These are phyloP conservation scores for Ascochyta rabiei DNA, from an alignment of 2,329 filamentous ascomycete species.

Conservation along the genomic window DNA sequence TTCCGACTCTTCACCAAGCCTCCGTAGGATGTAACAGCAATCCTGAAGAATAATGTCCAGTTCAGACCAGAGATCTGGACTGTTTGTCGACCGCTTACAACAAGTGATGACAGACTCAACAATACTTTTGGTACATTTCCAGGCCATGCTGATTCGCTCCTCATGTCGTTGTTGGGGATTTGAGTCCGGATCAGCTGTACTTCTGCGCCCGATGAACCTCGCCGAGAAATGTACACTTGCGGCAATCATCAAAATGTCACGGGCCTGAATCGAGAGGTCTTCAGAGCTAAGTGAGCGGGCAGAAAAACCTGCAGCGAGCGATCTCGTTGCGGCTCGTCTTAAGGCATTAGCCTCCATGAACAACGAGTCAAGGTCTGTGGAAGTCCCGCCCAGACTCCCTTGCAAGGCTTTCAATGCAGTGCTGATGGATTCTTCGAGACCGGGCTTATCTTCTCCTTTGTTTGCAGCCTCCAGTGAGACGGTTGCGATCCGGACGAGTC, in stretches of 20 bases:
- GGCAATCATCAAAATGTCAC: slow-evolving; percentile 33
- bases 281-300: slow-evolving; percentile 8
- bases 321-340: slow-evolving; percentile 38
- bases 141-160: slow-evolving; percentile 31
- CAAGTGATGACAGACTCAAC: slow-evolving; percentile 45
- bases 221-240: slow-evolving; percentile 41
- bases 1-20: slow-evolving; percentile 29
- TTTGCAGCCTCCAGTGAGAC: slow-evolving; percentile 38
- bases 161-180: slow-evolving; percentile 26
- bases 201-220: slow-evolving; percentile 37
- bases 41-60: slow-evolving; percentile 43
- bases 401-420: slow-evolving; percentile 35
- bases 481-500: slow-evolving; percentile 36
- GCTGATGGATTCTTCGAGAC: slow-evolving; percentile 25
- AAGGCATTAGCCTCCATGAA: slow-evolving; percentile 45
- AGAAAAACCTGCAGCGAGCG: slow-evolving; percentile 22
- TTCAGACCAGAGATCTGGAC: slow-evolving; percentile 36
- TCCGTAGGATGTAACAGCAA: slow-evolving; percentile 34
- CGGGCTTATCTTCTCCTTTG: slow-evolving; percentile 24
- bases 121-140: slow-evolving; percentile 41
- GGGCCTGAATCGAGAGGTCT: slow-evolving; percentile 13
- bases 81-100: slow-evolving; percentile 36
- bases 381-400: slow-evolving; percentile 40
- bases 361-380: slow-evolving; percentile 42
- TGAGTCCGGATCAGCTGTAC: slow-evolving; percentile 21